A percentile compares a stretch with the other conserved stretches of the same genome.
These are phyloP conservation scores for Coffea canephora DNA, from an alignment of 257 asterid genomes.

Conservation along the genomic window DNA sequence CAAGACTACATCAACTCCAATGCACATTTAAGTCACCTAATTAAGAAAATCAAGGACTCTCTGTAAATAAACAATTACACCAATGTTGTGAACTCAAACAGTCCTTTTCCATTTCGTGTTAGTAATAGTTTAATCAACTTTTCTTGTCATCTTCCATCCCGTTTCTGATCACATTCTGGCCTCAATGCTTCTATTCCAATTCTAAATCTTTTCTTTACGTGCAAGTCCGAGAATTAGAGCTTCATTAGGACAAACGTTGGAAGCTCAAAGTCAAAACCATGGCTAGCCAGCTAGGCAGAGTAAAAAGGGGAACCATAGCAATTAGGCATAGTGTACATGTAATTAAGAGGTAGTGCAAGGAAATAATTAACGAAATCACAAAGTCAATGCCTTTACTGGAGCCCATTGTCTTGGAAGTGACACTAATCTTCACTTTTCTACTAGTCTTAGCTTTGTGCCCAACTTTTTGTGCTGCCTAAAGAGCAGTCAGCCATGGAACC, in stretches of 20 bases:
- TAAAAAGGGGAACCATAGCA: constrained; percentile 13
- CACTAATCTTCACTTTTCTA: constrained; percentile 23
- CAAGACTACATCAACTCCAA: constrained; percentile 47
- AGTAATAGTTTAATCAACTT: background rate
- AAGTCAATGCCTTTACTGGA: constrained; percentile 49
- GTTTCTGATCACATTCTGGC: constrained; percentile 45
- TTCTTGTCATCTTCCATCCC: constrained; percentile 14
- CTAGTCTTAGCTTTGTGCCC: constrained; percentile 10
- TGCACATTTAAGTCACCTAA: constrained; percentile 51
- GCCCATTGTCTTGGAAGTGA: constrained; percentile 30
- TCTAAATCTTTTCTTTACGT: constrained; percentile 23
- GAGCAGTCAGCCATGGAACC: constrained; percentile 28
- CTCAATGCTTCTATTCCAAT: constrained; percentile 45
- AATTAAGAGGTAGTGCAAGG: background rate
- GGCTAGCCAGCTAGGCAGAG: constrained; percentile 8
- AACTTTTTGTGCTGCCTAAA: constrained; percentile 39
- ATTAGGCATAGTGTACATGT: background rate
- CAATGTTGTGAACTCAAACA: constrained; percentile 26
- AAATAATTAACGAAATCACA: constrained; percentile 9
- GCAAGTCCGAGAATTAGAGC: constrained; percentile 28
- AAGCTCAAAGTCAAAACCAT: constrained; percentile 44
- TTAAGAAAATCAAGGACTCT: constrained; percentile 22
- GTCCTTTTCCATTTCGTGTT: constrained; percentile 4
- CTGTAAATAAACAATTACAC: constrained; percentile 25
- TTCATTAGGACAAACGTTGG: constrained; percentile 22